A percentile compares a stretch with the other conserved stretches of the same genome.
Conservation (phyloP, 768 basidiomycete species). For the Boletus edulis region DNA sequence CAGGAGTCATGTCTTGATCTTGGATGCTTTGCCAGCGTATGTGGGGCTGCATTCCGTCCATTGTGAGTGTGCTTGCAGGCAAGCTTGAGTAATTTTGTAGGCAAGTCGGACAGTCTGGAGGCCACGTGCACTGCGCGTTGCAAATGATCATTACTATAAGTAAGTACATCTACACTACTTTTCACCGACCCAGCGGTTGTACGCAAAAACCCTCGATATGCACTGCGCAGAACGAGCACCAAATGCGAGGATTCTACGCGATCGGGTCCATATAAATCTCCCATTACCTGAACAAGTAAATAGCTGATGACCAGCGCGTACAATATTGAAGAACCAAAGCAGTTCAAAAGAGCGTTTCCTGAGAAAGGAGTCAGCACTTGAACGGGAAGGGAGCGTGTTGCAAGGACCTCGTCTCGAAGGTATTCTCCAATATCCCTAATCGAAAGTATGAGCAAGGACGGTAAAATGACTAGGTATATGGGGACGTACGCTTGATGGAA, state of each 20-base stretch:
- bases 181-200: slow-evolving; percentile 16
- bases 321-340: neutral
- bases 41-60: slow-evolving; percentile 40
- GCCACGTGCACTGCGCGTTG: neutral
- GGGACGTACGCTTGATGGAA: slow-evolving; percentile 88
- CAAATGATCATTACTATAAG: too few species aligned
- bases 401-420: slow-evolving; percentile 85
- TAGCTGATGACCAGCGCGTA: slow-evolving; percentile 2
- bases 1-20: slow-evolving; percentile 56
- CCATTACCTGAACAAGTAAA: slow-evolving; percentile 20
- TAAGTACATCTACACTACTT: slow-evolving; percentile 26
- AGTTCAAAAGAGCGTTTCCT: slow-evolving; percentile 78
- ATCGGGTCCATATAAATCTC: slow-evolving; percentile 12
- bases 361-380: slow-evolving; percentile 12
- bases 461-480: neutral
- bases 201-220: slow-evolving; percentile 26
- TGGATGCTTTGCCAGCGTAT: slow-evolving; percentile 54
- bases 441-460: slow-evolving; percentile 5
- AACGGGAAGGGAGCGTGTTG: neutral
- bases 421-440: slow-evolving; percentile 96
- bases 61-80: slow-evolving; percentile 14
- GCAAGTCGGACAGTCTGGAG: too few species aligned
- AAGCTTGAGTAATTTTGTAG: neutral
- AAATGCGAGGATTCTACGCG: slow-evolving; percentile 1
- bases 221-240: neutral